Evolutionary conservation across 2,329 filamentous ascomycete species (phyloP), one percentile per base, ranked within the genome.

Genomic region (Colletotrichum cuscutae): DNA sequence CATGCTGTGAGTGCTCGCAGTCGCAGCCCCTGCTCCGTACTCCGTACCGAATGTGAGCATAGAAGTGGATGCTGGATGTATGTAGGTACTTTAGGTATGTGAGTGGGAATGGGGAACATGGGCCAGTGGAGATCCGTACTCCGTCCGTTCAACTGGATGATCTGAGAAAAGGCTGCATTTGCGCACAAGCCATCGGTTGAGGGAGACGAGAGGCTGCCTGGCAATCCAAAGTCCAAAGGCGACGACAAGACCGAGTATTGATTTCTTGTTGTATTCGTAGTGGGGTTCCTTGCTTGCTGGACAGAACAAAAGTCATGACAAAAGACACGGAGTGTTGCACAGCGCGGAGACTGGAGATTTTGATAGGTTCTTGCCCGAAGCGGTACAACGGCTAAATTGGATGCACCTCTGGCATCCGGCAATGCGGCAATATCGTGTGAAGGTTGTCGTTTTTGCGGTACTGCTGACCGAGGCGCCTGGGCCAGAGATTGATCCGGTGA

Each of bases 31-130:
- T n/a, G 11, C 37, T 42, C 13, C 5, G 37, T 42, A 15, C 42
- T 49, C 42, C 54, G 46, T 53, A 46, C 53, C 58, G 46, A 59
- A 68, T 46, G 70, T 61, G 46, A 49, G 28, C n/a, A 28, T 61
- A 70, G 60, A 72, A 72, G 70, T 72, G 70, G 66, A 70, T 72
- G 26, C 26, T 68, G 46, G 26, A 60, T 65, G 60, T 61, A 60
- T 65, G 60, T 61, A 49, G 46, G 32, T 70, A 59, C 59, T 61
- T 70, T 49, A 65, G 64, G 66, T 65, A 60, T 28, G 66, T 46
- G 24, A 65, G 70, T 72, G 70, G 70, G 32, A 72, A 70, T 66
- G 60, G 54, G 66, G 66, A 65, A 15, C 35, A 60, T 37, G 59
- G 42, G 46, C 54, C 49, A 26, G 70, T 72, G 70, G 70, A 59